These are phyloP conservation scores for Botryotinia convoluta DNA, from an alignment of 2,329 filamentous ascomycete genomes.

Conservation along the genomic window DNA sequence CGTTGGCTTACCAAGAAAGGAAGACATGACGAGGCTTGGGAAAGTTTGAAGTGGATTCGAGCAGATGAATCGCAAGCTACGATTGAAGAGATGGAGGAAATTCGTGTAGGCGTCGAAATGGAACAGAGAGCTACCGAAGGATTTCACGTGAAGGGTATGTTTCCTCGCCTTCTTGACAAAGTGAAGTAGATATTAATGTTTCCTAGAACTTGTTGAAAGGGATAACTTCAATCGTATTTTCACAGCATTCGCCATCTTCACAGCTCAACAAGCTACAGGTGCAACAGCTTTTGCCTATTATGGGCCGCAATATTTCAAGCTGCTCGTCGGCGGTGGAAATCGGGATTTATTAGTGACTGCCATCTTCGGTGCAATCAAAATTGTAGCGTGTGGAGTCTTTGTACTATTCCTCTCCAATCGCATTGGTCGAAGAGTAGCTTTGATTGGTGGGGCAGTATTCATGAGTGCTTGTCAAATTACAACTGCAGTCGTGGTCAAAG, in stretches of 20 bases:
- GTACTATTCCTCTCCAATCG: constrained; percentile 53
- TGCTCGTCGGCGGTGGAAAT: constrained; percentile 47
- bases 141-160: constrained; percentile 30
- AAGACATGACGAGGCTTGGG: neutral
- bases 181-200: neutral
- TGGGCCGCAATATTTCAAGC: constrained; percentile 50
- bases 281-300: constrained; percentile 50
- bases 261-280: constrained; percentile 47
- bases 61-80: neutral
- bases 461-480: neutral
- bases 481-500: neutral
- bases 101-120: constrained; percentile 42
- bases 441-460: constrained; percentile 33
- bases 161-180: neutral
- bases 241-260: constrained; percentile 21
- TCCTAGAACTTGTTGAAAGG: constrained; percentile 22
- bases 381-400: constrained; percentile 49
- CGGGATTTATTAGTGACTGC: constrained; percentile 50
- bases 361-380: constrained; percentile 53
- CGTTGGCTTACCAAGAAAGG: neutral
- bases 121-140: constrained; percentile 46
- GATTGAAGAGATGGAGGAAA: neutral
- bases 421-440: constrained; percentile 43
- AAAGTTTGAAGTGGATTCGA: neutral
- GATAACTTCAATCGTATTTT: constrained; percentile 32